A percentile compares a stretch with the other conserved stretches of the same genome.
Evolutionary conservation across 306 rosid genomes (phyloP).

Genomic region (Glycine tomentella): DNA sequence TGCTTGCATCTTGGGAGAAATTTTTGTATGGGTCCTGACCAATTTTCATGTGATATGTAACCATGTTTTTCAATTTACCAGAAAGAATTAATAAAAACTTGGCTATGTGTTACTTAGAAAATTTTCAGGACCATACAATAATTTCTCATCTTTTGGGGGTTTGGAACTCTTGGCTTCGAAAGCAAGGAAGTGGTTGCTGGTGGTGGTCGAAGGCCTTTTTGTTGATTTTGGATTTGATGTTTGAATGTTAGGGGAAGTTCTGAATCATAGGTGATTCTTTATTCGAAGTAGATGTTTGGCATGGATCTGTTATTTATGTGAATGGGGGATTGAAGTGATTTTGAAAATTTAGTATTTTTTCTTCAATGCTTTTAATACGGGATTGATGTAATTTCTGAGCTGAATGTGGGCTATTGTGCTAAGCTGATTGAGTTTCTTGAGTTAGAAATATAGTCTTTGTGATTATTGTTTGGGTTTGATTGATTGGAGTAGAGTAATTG

Average conservation of each 20-base stretch:
- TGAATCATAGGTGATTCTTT: neutral
- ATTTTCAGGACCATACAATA: neutral
- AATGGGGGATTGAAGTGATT: constrained; percentile 34
- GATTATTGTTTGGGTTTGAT: too few relatives aligned
- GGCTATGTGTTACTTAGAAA: neutral
- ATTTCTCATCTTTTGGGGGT: neutral
- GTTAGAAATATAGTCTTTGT: too few relatives aligned
- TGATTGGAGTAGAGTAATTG: too few relatives aligned
- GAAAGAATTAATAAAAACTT: neutral
- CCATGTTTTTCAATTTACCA: too few relatives aligned
- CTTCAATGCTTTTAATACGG: neutral
- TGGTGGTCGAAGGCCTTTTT: constrained; percentile 19
- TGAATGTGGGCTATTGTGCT: too few relatives aligned
- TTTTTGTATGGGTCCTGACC: neutral
- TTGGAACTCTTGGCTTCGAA: constrained; percentile 24
- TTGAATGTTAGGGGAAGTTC: constrained; percentile 30
- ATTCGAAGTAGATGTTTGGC: constrained; percentile 21
- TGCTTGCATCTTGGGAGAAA: neutral
- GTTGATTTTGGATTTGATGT: constrained; percentile 24
- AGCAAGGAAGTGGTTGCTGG: constrained; percentile 37
- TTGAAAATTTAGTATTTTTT: neutral
- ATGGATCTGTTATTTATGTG: constrained; percentile 23
- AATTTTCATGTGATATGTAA: neutral
- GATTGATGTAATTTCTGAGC: neutral
- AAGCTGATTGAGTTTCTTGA: too few relatives aligned